phyloP scores from a whole-genome alignment of 371 early-diverging fungal genomes.

The Mortierella sp. region DNA sequence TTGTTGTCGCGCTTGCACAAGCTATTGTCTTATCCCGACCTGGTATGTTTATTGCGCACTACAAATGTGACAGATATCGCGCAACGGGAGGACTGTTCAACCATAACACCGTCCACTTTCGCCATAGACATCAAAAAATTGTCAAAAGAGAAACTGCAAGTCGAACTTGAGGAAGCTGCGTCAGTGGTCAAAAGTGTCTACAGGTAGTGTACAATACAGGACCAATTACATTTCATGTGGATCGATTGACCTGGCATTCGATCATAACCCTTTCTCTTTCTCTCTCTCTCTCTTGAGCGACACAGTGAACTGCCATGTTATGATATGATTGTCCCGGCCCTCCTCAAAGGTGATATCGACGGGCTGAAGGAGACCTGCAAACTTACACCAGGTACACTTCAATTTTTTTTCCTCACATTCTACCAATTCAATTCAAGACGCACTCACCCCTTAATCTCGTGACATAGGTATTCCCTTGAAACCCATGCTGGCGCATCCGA shows the following conservation, averaged over 20 bases:
- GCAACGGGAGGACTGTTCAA: no score
- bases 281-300: no score
- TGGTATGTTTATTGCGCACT: conserved; percentile 23
- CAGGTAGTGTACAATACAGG: conserved; percentile 62
- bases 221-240: neutral
- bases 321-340: conserved; percentile 85
- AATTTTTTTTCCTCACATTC: conserved; percentile 49
- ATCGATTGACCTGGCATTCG: neutral
- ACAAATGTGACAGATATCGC: no score
- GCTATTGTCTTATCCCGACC: conserved; percentile 69
- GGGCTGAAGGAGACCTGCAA: conserved; percentile 79
- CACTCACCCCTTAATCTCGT: no score
- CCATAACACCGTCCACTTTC: neutral
- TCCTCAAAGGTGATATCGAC: conserved; percentile 82
- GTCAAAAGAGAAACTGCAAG: conserved; percentile 63
- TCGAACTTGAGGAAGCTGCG: conserved; percentile 73
- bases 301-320: conserved; percentile 88
- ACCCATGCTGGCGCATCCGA: conserved; percentile 99
- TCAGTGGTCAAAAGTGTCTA: conserved; percentile 90
- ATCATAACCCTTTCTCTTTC: no score
- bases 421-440: no score
- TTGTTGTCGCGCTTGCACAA: conserved; percentile 89
- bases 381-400: conserved; percentile 83
- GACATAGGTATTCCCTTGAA: conserved; percentile 89
- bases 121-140: conserved; percentile 57